These are phyloP conservation scores for Arthrobotrys pseudoclavata DNA, from an alignment of 2,329 filamentous ascomycete genomes.

Conservation along the genomic window DNA sequence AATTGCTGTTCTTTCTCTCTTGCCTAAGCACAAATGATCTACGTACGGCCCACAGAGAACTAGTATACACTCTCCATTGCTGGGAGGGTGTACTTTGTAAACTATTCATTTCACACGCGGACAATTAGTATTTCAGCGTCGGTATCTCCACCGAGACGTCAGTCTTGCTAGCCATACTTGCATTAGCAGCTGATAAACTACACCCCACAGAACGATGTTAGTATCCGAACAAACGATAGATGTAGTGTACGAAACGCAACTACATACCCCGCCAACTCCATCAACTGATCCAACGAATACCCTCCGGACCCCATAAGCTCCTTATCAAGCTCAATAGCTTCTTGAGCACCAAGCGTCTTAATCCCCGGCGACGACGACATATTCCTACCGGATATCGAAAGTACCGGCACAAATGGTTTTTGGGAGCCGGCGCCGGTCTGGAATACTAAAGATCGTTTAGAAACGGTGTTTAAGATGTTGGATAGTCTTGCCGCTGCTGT, in stretches of 20 bases:
- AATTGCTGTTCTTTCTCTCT: not conserved
- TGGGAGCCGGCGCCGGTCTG: not conserved
- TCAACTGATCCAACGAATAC: slow-evolving; percentile 95
- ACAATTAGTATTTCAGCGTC: not conserved
- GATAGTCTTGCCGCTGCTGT: slow-evolving; percentile 35
- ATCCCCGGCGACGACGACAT: slow-evolving; percentile 28
- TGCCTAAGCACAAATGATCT: not conserved
- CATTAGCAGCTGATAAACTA: slow-evolving; percentile 4
- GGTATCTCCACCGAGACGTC: not conserved
- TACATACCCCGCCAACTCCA: slow-evolving; percentile 82
- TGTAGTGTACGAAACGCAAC: not conserved
- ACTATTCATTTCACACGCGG: slow-evolving; percentile 70
- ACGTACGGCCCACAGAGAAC: slow-evolving; percentile 84
- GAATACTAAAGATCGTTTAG: slow-evolving; percentile 22
- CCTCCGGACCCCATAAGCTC: slow-evolving; percentile 89
- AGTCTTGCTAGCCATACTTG: not conserved
- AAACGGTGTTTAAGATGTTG: slow-evolving; percentile 34
- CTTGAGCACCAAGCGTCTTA: slow-evolving; percentile 79
- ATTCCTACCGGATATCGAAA: not conserved
- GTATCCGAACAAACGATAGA: too few species aligned
- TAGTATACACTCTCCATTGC: slow-evolving; percentile 78
- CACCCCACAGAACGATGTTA: not conserved
- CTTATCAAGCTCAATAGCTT: slow-evolving; percentile 87
- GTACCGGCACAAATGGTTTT: not conserved
- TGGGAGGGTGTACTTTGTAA: slow-evolving; percentile 83